Conservation (phyloP, 345 rosid genomes). For the Dovyalis caffra region DNA sequence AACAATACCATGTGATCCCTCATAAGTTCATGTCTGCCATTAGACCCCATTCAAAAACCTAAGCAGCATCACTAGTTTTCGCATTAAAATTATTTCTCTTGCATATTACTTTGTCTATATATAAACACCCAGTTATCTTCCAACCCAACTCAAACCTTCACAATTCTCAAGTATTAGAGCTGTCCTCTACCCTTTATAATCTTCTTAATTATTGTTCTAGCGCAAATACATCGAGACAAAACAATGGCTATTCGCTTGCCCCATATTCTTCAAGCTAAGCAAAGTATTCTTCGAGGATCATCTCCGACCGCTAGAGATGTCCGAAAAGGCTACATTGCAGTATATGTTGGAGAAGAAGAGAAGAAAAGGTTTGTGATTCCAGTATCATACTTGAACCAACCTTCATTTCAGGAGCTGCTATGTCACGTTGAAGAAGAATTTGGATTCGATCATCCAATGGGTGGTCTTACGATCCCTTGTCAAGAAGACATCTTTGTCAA, state of each 20-base stretch:
- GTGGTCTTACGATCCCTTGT: constrained; percentile 18
- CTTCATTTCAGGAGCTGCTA: constrained; percentile 10
- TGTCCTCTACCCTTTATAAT: too few species aligned
- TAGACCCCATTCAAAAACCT: background rate
- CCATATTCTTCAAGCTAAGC: background rate
- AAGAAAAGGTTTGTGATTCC: constrained; percentile 21
- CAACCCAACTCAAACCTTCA: background rate
- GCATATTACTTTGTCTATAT: background rate
- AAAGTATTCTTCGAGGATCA: background rate
- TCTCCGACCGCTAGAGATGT: background rate
- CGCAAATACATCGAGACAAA: background rate
- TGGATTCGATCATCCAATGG: constrained; percentile 19
- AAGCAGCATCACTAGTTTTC: too few species aligned
- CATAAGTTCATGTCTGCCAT: background rate
- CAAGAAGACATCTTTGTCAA: constrained; percentile 10
- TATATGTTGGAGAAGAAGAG: constrained; percentile 2
- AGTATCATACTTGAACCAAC: constrained; percentile 4
- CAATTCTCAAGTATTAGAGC: too few species aligned
- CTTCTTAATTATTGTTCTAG: too few species aligned
- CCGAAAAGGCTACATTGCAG: constrained; percentile 14
- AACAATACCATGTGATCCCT: background rate
- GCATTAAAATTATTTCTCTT: background rate
- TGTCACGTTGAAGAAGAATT: constrained; percentile 11
- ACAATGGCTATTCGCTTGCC: background rate
- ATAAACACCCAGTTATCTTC: background rate